Conservation (phyloP, 129 eudicot genomes). For the Pseudognaphalium luteoalbum region DNA sequence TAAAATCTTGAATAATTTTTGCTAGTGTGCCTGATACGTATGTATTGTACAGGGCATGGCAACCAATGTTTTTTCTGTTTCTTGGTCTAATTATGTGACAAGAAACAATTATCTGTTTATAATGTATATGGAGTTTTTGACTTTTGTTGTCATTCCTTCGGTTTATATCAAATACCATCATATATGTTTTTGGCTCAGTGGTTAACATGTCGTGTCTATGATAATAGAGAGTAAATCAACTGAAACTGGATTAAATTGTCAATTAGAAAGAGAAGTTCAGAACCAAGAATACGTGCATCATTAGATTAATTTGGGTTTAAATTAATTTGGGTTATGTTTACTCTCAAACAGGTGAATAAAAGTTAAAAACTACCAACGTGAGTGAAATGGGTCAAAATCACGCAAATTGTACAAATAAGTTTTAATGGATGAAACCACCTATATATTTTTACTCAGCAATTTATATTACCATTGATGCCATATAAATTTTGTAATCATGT, state of each 20-base stretch:
- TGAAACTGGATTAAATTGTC: not conserved
- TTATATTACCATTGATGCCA: not conserved
- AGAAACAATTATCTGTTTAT: constrained; percentile 18
- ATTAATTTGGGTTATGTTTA: not conserved
- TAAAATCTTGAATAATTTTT: constrained; percentile 28
- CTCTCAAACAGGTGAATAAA: not conserved
- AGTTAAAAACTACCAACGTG: not conserved
- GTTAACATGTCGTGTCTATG: not conserved
- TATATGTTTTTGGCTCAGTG: not conserved
- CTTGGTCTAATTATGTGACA: constrained; percentile 18
- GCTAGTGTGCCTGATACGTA: constrained; percentile 33
- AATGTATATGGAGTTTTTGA: constrained; percentile 28
- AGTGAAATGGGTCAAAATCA: not conserved
- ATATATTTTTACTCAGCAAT: not conserved
- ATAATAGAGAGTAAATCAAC: not conserved
- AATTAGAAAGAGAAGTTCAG: not conserved
- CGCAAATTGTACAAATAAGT: too few relatives aligned
- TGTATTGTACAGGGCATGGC: constrained; percentile 34
- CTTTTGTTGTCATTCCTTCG: constrained; percentile 8
- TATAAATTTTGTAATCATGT: not conserved
- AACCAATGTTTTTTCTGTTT: constrained; percentile 14
- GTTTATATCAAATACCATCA: constrained; percentile 6
- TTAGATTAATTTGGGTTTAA: too few relatives aligned
- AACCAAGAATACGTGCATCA: not conserved
- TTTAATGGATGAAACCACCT: not conserved